Evolutionary conservation across 257 asterid species (phyloP), one percentile per base, ranked within the genome.

Genomic region (Gentiana straminea): DNA sequence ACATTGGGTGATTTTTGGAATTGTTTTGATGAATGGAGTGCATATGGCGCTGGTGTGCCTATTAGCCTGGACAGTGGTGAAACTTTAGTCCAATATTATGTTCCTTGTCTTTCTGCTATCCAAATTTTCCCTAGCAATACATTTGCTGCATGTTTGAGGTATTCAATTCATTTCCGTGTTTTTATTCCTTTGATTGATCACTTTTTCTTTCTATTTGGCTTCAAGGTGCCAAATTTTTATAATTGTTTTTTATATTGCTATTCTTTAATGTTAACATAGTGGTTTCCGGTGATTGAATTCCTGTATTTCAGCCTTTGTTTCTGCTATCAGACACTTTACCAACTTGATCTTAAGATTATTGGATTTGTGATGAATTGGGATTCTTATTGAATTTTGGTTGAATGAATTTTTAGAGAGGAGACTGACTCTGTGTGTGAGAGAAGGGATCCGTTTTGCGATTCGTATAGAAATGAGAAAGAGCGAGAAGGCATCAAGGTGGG

Each of bases 21-120:
- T 24, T 58, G 57, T 6, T 71, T 53, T 45, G 73, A 67, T 5
- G 77, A 71, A 60, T 71, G 77, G 77, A 71, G 77, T 66, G 63
- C 66, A 51, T 71, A 66, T 46, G 73, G 77, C 24, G 67, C 64
- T 4, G 77, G 77, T 15, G 39, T 57, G 34, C 64, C 69, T 2
- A 13, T 71, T 12, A 49, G 13, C 37, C 44, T 71, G 41, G 53
- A 50, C 63, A 43, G 8, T 11, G 59, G 52, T 4, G 60, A 35
- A 11, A 15, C 2, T 11, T 52, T 67, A n/a, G 49, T 54, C 33
- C 77, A 71, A 44, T 71, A 71, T 49, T 71, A 47, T 58, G 56
- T 47, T 10, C 73, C 77, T 7, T 63, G 58, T 35, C 58, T 71
- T n/a, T 71, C 73, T 32, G 73, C 70, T 1, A 59, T 71, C 12